A percentile compares a stretch with the other conserved stretches of the same genome.
Evolutionary conservation across 345 rosid genomes (phyloP).

Genomic region (Gossypium herbaceum): DNA sequence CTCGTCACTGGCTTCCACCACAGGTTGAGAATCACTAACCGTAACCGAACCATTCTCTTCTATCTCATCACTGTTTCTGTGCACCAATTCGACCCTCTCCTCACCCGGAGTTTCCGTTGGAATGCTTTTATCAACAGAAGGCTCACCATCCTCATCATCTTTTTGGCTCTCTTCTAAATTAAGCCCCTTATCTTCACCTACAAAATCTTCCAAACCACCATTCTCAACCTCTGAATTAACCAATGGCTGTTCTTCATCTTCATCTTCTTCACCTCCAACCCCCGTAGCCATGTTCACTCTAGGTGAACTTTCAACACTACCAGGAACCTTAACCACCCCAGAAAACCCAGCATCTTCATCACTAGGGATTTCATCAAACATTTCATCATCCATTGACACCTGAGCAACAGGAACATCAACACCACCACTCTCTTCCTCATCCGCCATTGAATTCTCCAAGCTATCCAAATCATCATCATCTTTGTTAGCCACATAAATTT

Average conservation of each 20-base stretch:
- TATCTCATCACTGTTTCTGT: not conserved
- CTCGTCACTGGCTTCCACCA: not conserved
- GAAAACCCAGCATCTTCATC: slow-evolving; percentile 29
- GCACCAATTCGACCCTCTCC: slow-evolving; percentile 1
- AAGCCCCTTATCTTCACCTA: slow-evolving; percentile 12
- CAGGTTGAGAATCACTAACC: slow-evolving; percentile 3
- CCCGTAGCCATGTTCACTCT: not conserved
- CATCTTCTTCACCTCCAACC: not conserved
- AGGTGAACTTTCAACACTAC: slow-evolving; percentile 26
- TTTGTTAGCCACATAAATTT: slow-evolving; percentile 27
- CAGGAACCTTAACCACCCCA: slow-evolving; percentile 28
- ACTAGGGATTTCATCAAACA: slow-evolving; percentile 26
- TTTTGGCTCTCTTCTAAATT: slow-evolving; percentile 18
- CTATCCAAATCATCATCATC: slow-evolving; percentile 27
- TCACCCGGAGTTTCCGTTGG: slow-evolving; percentile 9
- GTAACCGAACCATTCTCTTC: slow-evolving; percentile 7
- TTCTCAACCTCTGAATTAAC: not conserved
- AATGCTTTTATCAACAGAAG: slow-evolving; percentile 21
- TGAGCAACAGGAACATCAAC: slow-evolving; percentile 52
- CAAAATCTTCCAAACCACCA: slow-evolving; percentile 14
- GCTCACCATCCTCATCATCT: slow-evolving; percentile 11
- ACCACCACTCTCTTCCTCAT: slow-evolving; percentile 28
- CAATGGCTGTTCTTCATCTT: slow-evolving; percentile 1
- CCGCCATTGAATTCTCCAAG: slow-evolving; percentile 18
- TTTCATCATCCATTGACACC: slow-evolving; percentile 67